Evolutionary conservation across 1,284 basidiomycete species (phyloP), one percentile per base, ranked within the genome.

Genomic region (Cryptococcus neoformans): DNA sequence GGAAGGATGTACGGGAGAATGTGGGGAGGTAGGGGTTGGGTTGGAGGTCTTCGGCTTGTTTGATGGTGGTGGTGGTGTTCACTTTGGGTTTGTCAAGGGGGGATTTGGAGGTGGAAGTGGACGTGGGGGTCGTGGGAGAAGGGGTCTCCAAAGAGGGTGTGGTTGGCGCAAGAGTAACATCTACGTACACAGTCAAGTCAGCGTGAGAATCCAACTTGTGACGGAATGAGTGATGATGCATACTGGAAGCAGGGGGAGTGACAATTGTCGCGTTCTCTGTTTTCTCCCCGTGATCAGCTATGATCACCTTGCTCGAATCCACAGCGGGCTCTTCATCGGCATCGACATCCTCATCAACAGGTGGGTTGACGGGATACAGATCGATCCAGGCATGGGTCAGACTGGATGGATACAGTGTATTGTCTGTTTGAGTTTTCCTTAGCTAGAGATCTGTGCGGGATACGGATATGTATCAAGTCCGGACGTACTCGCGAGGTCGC

Each of bases 11-110:
- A 1, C 72, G 62, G 5, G 62, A 64, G 55, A 75, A 75, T 1
- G 58, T 58, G 0, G 62, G 64, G 0, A 49, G 39, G 50, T 65
- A 69, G 0, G 73, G 73, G 49, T 75, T 68, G 4, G 72, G 70
- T 3, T 62, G 60, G 6, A 62, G 58, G 37, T 51, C 58, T 10
- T 42, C 49, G 21, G 42, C n/a, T 44, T 5, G 28, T 48, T 44
- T n/a, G 42, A 44, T 44, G 42, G 42, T 44, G 42, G 17, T 14
- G 17, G 21, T n/a, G 55, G 11, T 16, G 34, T 38, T 44, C 21
- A 21, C 21, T 21, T 21, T 21, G 21, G 21, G 21, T 21, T 21
- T 21, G 21, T 21, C 21, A 58, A 8, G 62, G 57, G 6, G 61
- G 58, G 41, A 50, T 57, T 10, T 42, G 21, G 21, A 21, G 21